Conservation (phyloP, 2,329 filamentous ascomycete genomes). For the Aspergillus tamarii region DNA sequence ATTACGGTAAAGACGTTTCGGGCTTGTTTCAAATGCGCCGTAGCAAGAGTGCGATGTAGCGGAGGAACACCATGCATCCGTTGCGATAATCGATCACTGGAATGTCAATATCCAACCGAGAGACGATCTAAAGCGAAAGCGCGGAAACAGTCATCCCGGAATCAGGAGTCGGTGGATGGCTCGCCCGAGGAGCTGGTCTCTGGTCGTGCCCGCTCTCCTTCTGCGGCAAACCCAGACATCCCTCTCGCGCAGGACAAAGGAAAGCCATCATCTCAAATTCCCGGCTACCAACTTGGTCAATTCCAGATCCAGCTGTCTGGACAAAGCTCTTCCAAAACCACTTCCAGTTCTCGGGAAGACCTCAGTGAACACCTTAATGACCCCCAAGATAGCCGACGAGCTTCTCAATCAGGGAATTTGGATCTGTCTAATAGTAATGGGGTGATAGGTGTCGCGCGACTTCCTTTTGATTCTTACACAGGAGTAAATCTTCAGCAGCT, state of each 20-base stretch:
- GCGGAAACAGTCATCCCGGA: constrained; percentile 19
- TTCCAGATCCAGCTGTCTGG: constrained; percentile 27
- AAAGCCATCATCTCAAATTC: constrained; percentile 9
- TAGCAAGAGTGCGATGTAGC: constrained; percentile 44
- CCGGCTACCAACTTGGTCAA: constrained; percentile 23
- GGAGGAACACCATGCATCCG: constrained; percentile 42
- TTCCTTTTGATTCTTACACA: constrained; percentile 19
- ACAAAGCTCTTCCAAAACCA: constrained; percentile 12
- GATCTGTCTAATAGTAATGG: constrained; percentile 15
- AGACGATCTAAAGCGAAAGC: constrained; percentile 38
- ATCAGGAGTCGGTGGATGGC: constrained; percentile 9
- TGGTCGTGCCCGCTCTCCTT: constrained; percentile 6
- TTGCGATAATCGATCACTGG: constrained; percentile 41
- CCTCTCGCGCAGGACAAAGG: constrained; percentile 1
- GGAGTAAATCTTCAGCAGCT: constrained; percentile 9
- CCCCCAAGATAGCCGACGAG: not conserved
- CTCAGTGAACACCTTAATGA: not conserved
- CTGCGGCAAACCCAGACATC: not conserved
- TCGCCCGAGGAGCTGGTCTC: constrained; percentile 15
- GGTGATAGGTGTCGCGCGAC: constrained; percentile 7
- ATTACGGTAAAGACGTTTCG: constrained; percentile 48
- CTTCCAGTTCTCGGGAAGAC: not conserved
- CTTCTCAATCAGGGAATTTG: constrained; percentile 11
- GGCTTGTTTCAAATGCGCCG: constrained; percentile 44
- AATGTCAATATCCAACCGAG: constrained; percentile 45